phyloP scores from a whole-genome alignment of 2,329 filamentous ascomycete species.

The Penicillium griseofulvum region DNA sequence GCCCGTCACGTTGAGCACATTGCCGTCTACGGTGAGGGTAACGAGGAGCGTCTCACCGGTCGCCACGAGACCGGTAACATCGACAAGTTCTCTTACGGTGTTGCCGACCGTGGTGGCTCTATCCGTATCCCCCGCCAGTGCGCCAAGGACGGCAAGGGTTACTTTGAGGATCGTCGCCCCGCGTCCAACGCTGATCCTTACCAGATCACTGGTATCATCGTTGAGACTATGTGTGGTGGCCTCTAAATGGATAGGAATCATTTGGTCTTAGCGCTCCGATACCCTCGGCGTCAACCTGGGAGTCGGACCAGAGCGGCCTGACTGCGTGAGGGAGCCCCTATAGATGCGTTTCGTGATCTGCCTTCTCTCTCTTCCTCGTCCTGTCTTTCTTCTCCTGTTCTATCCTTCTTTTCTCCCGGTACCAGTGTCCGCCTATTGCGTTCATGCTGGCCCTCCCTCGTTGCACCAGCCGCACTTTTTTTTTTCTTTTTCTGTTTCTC shows the following conservation, averaged over 20 bases:
- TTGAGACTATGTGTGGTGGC: conserved; percentile 61
- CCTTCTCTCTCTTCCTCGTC: conserved; percentile 12
- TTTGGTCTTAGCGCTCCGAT: conserved; percentile 41
- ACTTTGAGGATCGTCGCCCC: conserved; percentile 83
- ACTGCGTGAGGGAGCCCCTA: conserved; percentile 31
- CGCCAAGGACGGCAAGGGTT: conserved; percentile 85
- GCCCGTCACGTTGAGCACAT: conserved; percentile 79
- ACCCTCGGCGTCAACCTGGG: conserved; percentile 41
- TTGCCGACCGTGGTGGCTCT: conserved; percentile 92
- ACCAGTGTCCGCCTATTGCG: conserved; percentile 25
- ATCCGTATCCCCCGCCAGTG: conserved; percentile 87
- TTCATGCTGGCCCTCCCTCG: conserved; percentile 21
- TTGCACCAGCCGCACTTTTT: conserved; percentile 24
- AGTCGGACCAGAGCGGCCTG: conserved; percentile 38
- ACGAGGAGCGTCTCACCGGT: conserved; percentile 89
- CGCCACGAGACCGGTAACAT: conserved; percentile 91
- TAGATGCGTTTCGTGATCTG: conserved; percentile 25
- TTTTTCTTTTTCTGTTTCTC: conserved; percentile 19
- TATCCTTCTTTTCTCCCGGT: conserved; percentile 19
- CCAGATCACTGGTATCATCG: conserved; percentile 77
- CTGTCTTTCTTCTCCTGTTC: conserved; percentile 16
- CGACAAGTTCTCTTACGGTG: conserved; percentile 88
- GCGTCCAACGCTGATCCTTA: conserved; percentile 88
- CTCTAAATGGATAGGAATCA: conserved; percentile 34
- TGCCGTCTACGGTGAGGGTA: conserved; percentile 91